Conservation (phyloP, 257 asterid species). For the Solanum pennellii region DNA sequence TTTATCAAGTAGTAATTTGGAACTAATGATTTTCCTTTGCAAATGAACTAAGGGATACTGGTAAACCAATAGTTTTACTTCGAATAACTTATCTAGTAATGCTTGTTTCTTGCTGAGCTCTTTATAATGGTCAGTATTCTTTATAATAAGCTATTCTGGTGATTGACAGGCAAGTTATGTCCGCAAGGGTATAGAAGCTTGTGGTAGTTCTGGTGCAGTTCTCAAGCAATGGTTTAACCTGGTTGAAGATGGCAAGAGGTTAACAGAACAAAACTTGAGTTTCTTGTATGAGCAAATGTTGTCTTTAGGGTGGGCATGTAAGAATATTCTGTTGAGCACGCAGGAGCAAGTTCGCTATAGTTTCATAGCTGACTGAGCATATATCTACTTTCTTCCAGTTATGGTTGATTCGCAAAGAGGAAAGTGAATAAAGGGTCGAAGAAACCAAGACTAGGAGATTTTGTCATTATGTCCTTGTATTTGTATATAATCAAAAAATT, state of each 20-base stretch:
- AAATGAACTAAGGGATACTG: background rate
- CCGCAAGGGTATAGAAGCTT: slow-evolving; percentile 32
- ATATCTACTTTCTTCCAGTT: background rate
- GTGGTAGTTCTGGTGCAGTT: slow-evolving; percentile 13
- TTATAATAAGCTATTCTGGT: background rate
- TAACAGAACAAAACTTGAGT: slow-evolving; percentile 17
- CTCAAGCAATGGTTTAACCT: slow-evolving; percentile 40
- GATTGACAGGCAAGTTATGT: slow-evolving; percentile 50
- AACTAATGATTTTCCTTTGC: background rate
- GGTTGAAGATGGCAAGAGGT: slow-evolving; percentile 49
- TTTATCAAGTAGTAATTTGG: background rate
- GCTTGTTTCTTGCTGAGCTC: background rate
- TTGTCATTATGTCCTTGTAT: background rate
- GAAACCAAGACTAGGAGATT: background rate
- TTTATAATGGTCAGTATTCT: background rate
- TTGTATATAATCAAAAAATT: background rate
- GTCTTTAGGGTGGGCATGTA: slow-evolving; percentile 58
- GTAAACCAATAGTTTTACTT: background rate
- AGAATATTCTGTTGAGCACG: slow-evolving; percentile 56
- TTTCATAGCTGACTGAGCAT: slow-evolving; percentile 32
- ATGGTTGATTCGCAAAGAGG: background rate
- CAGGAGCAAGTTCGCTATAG: slow-evolving; percentile 62
- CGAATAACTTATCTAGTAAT: background rate
- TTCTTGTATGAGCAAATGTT: slow-evolving; percentile 41
- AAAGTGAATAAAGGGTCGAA: background rate